Base-by-base conservation (phyloP, 176 grass and related monocot species). In the Elaeis guineensis region DNA sequence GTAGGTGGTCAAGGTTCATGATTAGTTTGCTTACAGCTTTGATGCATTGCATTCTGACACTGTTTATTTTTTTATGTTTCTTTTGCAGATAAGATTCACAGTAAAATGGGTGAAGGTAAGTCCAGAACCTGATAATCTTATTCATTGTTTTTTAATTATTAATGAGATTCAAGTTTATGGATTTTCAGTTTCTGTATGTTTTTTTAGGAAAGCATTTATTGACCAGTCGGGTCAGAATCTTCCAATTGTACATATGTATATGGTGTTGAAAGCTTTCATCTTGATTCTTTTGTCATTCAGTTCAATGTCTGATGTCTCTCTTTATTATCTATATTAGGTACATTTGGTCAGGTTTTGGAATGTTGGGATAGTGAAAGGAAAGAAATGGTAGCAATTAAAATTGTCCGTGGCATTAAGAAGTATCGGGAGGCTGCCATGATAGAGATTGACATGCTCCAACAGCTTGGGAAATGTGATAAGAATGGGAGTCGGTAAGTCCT, bases 31-130 rank as follows among this genome's bases (percentile, higher is more conserved):
- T 44, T 44, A 14, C 11, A 14, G 0, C 11, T 44, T 44, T 44
- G 35, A 44, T 3, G 35, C 11, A 44, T 44, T 44, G 11, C 35
- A 56, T 69, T 69, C 26, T 17, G 16, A 35, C 5, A 21, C 1
- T 21, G n/a, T n/a, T 18, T 35, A 1, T 20, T 56, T 58, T 24
- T 58, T 54, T 21, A 49, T 51, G 3, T 3, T 59, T 71, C 29
- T 6, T 52, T 29, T 58, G 55, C 68, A 71, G 68, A 71, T 73
- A 90, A 72, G 64, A 97, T 90, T 29, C 76, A 85, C 49, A 73
- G 83, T 30, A 97, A 88, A 81, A 91, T 97, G 92, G 92, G 92
- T 12, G 92, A 71, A 71, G 68, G 68, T 71, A 50, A 26, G 68
- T 19, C 1, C 30, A 49, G 17, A 15, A 23, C 6, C 5, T 19